These are phyloP conservation scores for Lipomyces yamadae DNA, from an alignment of 805 yeast species.

Conservation along the genomic window DNA sequence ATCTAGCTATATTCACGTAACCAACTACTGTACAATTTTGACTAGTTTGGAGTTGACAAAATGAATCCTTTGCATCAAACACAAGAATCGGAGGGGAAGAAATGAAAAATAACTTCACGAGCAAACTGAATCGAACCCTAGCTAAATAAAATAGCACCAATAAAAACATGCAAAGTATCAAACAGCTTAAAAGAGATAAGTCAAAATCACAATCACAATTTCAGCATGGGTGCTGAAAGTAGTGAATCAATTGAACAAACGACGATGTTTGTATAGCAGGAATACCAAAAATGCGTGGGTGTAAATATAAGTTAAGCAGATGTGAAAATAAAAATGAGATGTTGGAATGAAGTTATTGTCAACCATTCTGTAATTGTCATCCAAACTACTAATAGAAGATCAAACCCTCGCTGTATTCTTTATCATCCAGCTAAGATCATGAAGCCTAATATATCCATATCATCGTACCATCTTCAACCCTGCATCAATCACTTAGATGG, in stretches of 20 bases:
- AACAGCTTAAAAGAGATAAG: not conserved
- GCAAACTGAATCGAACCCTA: not conserved
- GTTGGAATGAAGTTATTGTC: not conserved
- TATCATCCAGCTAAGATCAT: not conserved
- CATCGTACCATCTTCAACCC: not conserved
- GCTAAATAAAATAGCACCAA: not conserved
- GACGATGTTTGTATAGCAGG: not conserved
- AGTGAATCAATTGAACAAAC: not conserved
- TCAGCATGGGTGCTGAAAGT: not conserved
- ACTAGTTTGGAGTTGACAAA: not conserved
- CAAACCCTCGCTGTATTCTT: not conserved
- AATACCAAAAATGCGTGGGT: not conserved
- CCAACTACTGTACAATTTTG: not conserved
- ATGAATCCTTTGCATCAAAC: not conserved
- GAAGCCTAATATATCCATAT: not conserved
- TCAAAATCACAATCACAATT: not conserved
- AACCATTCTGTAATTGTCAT: not conserved
- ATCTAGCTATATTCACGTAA: not conserved
- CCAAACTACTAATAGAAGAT: not conserved
- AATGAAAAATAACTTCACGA: not conserved
- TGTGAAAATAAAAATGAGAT: not conserved
- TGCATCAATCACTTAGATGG: constrained; percentile 25
- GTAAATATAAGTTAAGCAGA: not conserved
- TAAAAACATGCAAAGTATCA: not conserved
- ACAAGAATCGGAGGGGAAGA: not conserved